Evolutionary conservation across 1,284 basidiomycete species (phyloP), one percentile per base, ranked within the genome.

Genomic region (Tylopilus sp.): DNA sequence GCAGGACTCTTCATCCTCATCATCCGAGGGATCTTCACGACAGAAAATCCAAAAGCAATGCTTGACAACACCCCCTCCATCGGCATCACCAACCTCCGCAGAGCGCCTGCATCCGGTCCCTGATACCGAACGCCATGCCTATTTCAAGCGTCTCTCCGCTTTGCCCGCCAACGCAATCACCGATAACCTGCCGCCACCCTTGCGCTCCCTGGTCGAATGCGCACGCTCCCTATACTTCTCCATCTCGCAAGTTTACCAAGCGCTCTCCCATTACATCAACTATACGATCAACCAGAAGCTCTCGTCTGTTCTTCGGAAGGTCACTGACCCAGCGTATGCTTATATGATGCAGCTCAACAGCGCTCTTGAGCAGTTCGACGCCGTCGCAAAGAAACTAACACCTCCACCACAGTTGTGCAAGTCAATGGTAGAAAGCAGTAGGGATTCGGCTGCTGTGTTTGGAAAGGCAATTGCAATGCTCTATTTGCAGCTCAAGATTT

Each of bases 171-270:
- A 54, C 34, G 43, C 52, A 15, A 79, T 86, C 29, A 78, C 83
- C 21, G 84, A 82, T 55, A 77, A 84, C 13, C 79, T 97, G 10
- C 90, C 95, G 0, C 72, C 78, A 8, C 74, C 88, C 9, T 74
- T 98, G 15, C 73, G 88, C 23, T 77, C 77, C 37, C 78, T 96
- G 29, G 78, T 96, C 44, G 94, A 99, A 62, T 87, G 89, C 6
- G 85, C 92, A 40, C 86, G 96, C 25, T 94, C 92, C 12, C 84
- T 99, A 39, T 78, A 98, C 18, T 99, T 97, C 65, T 89, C 93
- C 2, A 77, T 96, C 48, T 92, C 91, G 26, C 95, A 98, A 69
- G 83, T 98, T 26, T 90, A 97, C 64, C 84, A 92, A 53, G 86
- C 92, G 0, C 73, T 99, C 23, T 84, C 91, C 50, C 91, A 97